These are phyloP conservation scores for Yueomyces sp. DNA, from an alignment of 805 yeast species.

Conservation along the genomic window DNA sequence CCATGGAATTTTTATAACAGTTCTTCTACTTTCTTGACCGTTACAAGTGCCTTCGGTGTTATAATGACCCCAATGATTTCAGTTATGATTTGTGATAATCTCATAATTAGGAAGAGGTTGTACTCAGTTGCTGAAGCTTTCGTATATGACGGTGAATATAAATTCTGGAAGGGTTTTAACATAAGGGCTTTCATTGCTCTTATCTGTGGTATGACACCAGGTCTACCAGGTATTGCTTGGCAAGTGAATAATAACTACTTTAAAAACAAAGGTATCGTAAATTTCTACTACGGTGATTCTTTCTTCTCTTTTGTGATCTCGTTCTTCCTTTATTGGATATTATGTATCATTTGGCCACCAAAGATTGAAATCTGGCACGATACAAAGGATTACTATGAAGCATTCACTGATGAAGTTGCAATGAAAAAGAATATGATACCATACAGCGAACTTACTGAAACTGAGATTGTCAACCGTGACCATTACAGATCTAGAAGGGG, in stretches of 20 bases:
- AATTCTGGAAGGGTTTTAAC: conserved; percentile 27
- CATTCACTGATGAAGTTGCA: conserved; percentile 27
- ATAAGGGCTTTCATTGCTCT: conserved; percentile 25
- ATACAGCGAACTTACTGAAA: conserved; percentile 17
- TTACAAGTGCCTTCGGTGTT: conserved; percentile 27
- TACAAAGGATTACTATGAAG: conserved; percentile 27
- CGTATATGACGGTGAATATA: conserved; percentile 23
- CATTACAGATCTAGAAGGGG: background rate
- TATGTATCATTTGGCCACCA: conserved; percentile 27
- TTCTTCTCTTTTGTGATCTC: conserved; percentile 30
- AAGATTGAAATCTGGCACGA: conserved; percentile 25
- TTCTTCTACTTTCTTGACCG: conserved; percentile 26
- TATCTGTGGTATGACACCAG: conserved; percentile 30
- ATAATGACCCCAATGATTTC: conserved; percentile 28
- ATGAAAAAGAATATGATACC: conserved; percentile 22
- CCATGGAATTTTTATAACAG: conserved; percentile 29
- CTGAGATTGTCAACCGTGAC: conserved; percentile 7
- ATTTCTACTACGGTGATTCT: conserved; percentile 32
- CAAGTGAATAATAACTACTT: conserved; percentile 20
- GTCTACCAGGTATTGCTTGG: conserved; percentile 35
- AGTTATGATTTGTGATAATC: conserved; percentile 29
- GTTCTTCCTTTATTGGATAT: conserved; percentile 25
- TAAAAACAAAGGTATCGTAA: conserved; percentile 25
- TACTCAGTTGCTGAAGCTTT: conserved; percentile 23
- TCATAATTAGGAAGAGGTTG: conserved; percentile 25